Evolutionary conservation across 768 basidiomycete genomes (phyloP).

Genomic region (Tylopilus subfusipes): DNA sequence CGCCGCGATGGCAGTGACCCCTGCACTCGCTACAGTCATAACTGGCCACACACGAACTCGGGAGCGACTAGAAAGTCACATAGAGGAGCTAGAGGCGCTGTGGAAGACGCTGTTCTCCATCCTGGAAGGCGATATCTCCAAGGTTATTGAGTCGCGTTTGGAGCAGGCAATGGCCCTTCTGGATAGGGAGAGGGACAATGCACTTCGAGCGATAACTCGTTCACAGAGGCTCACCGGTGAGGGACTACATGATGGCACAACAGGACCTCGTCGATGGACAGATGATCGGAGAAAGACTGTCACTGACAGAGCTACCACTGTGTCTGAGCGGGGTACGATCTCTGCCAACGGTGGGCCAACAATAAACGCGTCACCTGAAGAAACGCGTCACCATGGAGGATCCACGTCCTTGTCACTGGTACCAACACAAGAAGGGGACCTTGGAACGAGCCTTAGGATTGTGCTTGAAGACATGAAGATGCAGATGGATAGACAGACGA

Average conservation of each 20-base stretch:
- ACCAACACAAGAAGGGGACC: constrained; percentile 17
- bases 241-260: constrained; percentile 2
- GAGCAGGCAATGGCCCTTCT: constrained; percentile 34
- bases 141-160: constrained; percentile 33
- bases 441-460: constrained; percentile 28
- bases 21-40: constrained; percentile 45
- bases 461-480: constrained; percentile 45
- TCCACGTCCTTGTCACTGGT: constrained; percentile 11
- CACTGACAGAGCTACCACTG: constrained; percentile 10
- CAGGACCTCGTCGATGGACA: constrained; percentile 9
- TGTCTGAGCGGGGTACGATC: constrained; percentile 11
- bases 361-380: constrained; percentile 10
- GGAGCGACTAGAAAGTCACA: constrained; percentile 38
- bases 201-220: constrained; percentile 17
- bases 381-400: constrained; percentile 9
- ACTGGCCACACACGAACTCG: constrained; percentile 42
- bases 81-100: constrained; percentile 39
- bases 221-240: constrained; percentile 16
- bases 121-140: constrained; percentile 40
- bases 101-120: constrained; percentile 47
- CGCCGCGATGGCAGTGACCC: constrained; percentile 41
- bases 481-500: constrained; percentile 48
- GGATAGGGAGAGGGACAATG: constrained; percentile 29
- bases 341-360: constrained; percentile 8
- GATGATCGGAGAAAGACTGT: constrained; percentile 11